A percentile compares a stretch with the other conserved stretches of the same genome.
Conservation (phyloP, 148 eudicot genomes). For the Silene latifolia region DNA sequence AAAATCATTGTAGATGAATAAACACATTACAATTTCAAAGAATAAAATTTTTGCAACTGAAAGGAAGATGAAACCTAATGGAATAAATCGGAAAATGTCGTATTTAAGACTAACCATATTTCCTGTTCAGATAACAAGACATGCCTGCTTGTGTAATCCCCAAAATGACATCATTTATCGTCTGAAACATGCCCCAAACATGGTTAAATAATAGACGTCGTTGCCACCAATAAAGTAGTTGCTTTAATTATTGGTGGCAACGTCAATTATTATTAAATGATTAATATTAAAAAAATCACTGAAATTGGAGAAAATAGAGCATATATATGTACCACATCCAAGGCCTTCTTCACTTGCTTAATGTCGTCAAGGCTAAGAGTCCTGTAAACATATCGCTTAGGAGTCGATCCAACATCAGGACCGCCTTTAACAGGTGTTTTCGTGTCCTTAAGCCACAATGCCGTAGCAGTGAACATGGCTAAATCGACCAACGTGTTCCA, state of each 20-base stretch:
- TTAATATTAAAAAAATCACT: no score
- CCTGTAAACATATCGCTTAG: conserved; percentile 37
- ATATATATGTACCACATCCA: conserved; percentile 39
- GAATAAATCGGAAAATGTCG: neutral
- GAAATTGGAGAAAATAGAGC: no score
- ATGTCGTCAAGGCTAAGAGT: conserved; percentile 48
- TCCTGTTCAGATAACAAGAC: conserved; percentile 47
- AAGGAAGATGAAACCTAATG: neutral
- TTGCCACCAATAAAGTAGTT: no score
- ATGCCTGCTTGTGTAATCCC: conserved; percentile 72
- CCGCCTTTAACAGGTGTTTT: conserved; percentile 35
- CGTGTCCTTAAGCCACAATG: conserved; percentile 44
- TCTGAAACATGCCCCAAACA: no score
- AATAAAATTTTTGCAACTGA: no score
- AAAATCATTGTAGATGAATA: neutral
- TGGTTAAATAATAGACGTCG: no score
- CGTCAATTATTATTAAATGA: no score
- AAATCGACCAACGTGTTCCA: conserved; percentile 38
- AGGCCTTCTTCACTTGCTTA: conserved; percentile 51
- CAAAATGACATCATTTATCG: conserved; percentile 60
- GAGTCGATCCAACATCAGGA: conserved; percentile 1
- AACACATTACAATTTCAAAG: neutral
- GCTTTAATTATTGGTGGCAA: no score
- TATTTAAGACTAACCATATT: conserved; percentile 40
- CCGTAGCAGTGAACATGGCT: conserved; percentile 27